Percentiles rank a stretch among this genome's conserved stretches.
Evolutionary conservation across 495 filamentous ascomycete genomes (phyloP).

Genomic region (Astrothelium macrocarpum): DNA sequence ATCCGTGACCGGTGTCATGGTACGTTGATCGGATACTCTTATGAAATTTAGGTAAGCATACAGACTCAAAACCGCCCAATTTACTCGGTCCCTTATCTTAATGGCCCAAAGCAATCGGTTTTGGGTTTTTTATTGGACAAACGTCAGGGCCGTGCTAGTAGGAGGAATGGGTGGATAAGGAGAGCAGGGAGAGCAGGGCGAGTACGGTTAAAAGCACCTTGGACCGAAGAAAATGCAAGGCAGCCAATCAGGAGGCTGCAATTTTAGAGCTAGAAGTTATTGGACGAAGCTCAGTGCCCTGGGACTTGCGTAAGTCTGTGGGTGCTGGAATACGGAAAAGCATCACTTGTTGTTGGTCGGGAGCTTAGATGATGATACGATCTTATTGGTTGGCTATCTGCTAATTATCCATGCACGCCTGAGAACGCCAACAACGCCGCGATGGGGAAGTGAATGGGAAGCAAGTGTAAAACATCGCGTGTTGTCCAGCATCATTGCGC

Average conservation of each 20-base stretch:
- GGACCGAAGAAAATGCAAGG: too few relatives aligned
- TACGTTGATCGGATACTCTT: not conserved
- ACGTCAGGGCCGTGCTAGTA: not conserved
- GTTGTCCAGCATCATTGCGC: too few relatives aligned
- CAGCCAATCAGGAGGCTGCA: not conserved
- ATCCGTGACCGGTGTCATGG: not conserved
- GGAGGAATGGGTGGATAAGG: not conserved
- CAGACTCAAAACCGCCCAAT: not conserved
- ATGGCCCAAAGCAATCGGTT: not conserved
- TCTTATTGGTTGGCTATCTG: too few relatives aligned
- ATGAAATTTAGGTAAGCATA: not conserved
- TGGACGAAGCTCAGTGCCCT: too few relatives aligned
- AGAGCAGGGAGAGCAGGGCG: not conserved
- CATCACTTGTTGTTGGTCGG: too few relatives aligned
- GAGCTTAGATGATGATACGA: too few relatives aligned
- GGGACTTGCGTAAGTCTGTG: too few relatives aligned
- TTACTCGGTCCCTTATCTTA: not conserved
- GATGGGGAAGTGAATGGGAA: too few relatives aligned
- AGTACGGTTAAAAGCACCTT: not conserved
- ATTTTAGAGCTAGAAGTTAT: not conserved
- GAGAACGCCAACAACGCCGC: too few relatives aligned
- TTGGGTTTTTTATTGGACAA: not conserved
- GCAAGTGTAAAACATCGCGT: too few relatives aligned
- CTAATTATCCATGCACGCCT: too few relatives aligned
- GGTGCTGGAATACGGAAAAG: too few relatives aligned